These are phyloP conservation scores for Cladosporium halotolerans DNA, from an alignment of 2,329 filamentous ascomycete species.

Conservation along the genomic window DNA sequence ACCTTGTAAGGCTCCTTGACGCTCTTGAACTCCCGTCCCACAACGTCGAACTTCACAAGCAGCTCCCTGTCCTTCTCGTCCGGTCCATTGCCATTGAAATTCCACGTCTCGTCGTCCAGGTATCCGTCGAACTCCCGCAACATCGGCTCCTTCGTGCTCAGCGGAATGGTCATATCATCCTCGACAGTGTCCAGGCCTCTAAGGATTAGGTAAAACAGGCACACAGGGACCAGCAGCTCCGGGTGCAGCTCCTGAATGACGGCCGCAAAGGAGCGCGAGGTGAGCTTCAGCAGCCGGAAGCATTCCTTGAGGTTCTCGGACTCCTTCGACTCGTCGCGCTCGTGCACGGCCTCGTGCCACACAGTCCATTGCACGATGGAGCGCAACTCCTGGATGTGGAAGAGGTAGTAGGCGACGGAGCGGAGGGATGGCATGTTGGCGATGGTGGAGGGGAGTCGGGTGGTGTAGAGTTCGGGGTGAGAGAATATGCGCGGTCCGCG, in stretches of 20 bases:
- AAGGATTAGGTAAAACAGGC: constrained; percentile 86
- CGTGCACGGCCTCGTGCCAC: constrained; percentile 92
- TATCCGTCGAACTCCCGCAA: constrained; percentile 74
- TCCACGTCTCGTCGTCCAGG: constrained; percentile 83
- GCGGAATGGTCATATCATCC: constrained; percentile 89
- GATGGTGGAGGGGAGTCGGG: background rate
- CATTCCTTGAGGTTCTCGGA: constrained; percentile 68
- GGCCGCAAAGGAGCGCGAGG: constrained; percentile 84
- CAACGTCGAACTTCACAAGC: constrained; percentile 83
- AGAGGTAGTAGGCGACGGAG: constrained; percentile 29
- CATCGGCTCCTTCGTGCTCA: constrained; percentile 77
- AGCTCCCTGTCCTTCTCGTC: constrained; percentile 93
- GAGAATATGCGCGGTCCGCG: too few relatives aligned
- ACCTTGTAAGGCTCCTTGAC: constrained; percentile 76
- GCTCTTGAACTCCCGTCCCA: constrained; percentile 80
- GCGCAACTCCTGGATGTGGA: constrained; percentile 31
- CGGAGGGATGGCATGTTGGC: constrained; percentile 28
- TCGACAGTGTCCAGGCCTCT: constrained; percentile 96
- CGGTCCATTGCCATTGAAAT: constrained; percentile 74
- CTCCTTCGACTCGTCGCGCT: constrained; percentile 71
- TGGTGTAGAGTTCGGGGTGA: background rate
- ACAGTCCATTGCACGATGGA: constrained; percentile 55
- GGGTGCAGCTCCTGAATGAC: constrained; percentile 96
- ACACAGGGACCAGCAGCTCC: constrained; percentile 82
- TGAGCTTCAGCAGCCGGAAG: constrained; percentile 78